A percentile compares a stretch with the other conserved stretches of the same genome.
Evolutionary conservation across 768 basidiomycete species (phyloP).

Genomic region (Piloderma croceum): DNA sequence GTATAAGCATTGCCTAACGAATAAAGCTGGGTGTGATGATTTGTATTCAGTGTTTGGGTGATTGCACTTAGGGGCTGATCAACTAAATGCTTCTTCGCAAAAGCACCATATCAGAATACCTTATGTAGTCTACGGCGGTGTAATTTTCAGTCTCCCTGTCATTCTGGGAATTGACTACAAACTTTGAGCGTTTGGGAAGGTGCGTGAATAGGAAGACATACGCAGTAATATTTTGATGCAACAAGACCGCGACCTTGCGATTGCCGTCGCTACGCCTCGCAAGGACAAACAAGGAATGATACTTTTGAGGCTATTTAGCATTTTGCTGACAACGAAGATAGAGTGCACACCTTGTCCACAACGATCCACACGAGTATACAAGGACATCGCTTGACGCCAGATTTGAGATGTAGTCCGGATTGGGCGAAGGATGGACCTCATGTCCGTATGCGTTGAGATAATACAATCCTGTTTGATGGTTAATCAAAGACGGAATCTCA

Average conservation of each 20-base stretch:
- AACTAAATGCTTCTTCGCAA: background rate
- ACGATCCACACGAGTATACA: constrained; percentile 88
- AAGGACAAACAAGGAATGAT: constrained; percentile 91
- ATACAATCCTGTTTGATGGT: constrained; percentile 51
- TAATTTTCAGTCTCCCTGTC: constrained; percentile 90
- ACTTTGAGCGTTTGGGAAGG: constrained; percentile 4
- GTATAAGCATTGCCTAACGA: constrained; percentile 57
- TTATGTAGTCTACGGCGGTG: constrained; percentile 77
- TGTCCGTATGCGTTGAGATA: constrained; percentile 91
- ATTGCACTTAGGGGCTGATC: constrained; percentile 48
- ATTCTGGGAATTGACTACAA: constrained; percentile 76
- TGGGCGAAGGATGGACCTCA: constrained; percentile 88
- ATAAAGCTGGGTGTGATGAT: constrained; percentile 46
- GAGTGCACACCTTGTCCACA: constrained; percentile 83
- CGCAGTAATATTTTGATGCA: constrained; percentile 81
- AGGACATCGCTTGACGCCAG: constrained; percentile 59
- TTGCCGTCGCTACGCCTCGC: constrained; percentile 69
- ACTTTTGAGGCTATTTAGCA: constrained; percentile 29
- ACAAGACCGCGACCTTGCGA: constrained; percentile 66
- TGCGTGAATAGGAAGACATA: constrained; percentile 33
- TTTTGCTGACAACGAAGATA: background rate
- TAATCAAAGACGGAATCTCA: background rate
- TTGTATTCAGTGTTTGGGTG: constrained; percentile 58
- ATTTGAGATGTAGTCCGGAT: constrained; percentile 68
- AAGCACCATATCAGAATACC: constrained; percentile 32